A percentile compares a stretch with the other conserved stretches of the same genome.
phyloP scores from a whole-genome alignment of 306 rosid species.

The Cercis canadensis region DNA sequence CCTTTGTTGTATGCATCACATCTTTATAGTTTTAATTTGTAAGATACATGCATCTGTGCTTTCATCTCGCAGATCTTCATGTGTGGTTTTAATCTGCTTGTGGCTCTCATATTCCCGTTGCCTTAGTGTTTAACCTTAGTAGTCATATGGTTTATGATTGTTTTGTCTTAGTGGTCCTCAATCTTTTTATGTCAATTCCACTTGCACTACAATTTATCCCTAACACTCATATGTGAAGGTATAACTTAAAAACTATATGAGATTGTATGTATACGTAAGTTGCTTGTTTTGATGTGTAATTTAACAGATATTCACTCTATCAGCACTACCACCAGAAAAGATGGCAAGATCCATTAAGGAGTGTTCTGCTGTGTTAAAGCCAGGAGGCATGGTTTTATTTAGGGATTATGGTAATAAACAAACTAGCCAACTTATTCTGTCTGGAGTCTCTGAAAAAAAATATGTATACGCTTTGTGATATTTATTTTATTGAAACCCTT shows the following conservation, averaged over 20 bases:
- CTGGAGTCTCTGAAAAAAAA: constrained; percentile 16
- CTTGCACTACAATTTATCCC: constrained; percentile 1
- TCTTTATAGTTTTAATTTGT: constrained; percentile 25
- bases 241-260: not conserved
- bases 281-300: constrained; percentile 36
- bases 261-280: constrained; percentile 10
- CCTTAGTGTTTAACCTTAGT: constrained; percentile 2
- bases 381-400: constrained; percentile 88
- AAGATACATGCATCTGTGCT: constrained; percentile 15
- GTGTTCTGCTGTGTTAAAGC: constrained; percentile 74
- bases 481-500: constrained; percentile 5
- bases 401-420: constrained; percentile 85
- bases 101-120: constrained; percentile 14
- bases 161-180: constrained; percentile 32
- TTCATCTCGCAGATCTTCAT: not conserved
- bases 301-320: constrained; percentile 84
- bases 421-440: constrained; percentile 9
- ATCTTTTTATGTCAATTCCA: constrained; percentile 23
- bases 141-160: constrained; percentile 11
- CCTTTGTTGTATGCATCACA: not conserved
- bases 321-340: constrained; percentile 76
- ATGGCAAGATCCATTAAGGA: constrained; percentile 74
- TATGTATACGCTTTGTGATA: not conserved
- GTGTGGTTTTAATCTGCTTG: not conserved
- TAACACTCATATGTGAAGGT: not conserved